These are phyloP conservation scores for Boletus bicolor DNA, from an alignment of 768 basidiomycete species.

Conservation along the genomic window DNA sequence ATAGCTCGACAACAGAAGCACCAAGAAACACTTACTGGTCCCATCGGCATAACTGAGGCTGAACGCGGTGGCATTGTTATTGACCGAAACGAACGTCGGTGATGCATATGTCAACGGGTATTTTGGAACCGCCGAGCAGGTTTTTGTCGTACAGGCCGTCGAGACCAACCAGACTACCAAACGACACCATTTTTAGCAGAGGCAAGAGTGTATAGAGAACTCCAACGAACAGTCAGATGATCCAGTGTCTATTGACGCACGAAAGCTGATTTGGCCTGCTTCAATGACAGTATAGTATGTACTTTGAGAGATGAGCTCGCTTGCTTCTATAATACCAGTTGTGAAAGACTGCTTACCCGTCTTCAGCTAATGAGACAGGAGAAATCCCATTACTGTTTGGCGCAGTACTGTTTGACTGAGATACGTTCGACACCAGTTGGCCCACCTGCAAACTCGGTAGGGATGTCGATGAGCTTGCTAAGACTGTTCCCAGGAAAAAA, in stretches of 20 bases:
- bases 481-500: conserved; percentile 9
- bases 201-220: neutral
- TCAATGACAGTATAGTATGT: conserved; percentile 65
- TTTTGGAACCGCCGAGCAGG: conserved; percentile 58
- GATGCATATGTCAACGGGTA: conserved; percentile 70
- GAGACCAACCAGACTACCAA: conserved; percentile 68
- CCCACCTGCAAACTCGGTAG: conserved; percentile 13
- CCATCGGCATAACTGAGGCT: conserved; percentile 61
- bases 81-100: conserved; percentile 59
- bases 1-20: neutral
- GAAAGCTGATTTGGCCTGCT: conserved; percentile 61
- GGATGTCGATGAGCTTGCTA: neutral
- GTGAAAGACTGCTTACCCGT: conserved; percentile 45
- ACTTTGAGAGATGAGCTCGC: conserved; percentile 35
- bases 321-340: neutral
- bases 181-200: neutral
- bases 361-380: conserved; percentile 42
- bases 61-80: conserved; percentile 60
- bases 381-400: conserved; percentile 41
- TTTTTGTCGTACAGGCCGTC: conserved; percentile 52
- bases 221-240: conserved; percentile 38
- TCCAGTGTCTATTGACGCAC: conserved; percentile 70
- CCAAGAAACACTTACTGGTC: conserved; percentile 48
- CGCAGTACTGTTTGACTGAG: conserved; percentile 15
- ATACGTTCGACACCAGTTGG: conserved; percentile 10